Percentiles rank a stretch among this genome's conserved stretches.
Evolutionary conservation across 2,329 filamentous ascomycete species (phyloP).

Genomic region (Aspergillus pseudoterreus): DNA sequence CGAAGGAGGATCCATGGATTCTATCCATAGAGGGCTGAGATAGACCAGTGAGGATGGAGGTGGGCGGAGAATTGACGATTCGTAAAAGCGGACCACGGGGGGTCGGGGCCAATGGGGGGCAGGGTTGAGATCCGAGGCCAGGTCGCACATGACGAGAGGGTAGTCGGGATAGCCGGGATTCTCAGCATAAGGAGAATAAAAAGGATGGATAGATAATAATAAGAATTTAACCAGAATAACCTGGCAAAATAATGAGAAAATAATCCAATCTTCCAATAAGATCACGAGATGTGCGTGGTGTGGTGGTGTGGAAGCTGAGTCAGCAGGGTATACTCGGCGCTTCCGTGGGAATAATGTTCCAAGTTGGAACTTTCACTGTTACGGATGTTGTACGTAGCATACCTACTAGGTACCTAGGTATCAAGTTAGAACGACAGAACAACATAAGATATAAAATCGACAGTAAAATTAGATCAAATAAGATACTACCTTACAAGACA

Average conservation of each 20-base stretch:
- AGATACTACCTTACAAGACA: too few species aligned
- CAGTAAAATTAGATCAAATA: too few species aligned
- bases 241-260: neutral
- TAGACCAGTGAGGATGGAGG: neutral
- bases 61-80: conserved; percentile 6
- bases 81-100: conserved; percentile 7
- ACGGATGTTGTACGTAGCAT: too few species aligned
- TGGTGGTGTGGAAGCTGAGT: too few species aligned
- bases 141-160: conserved; percentile 20
- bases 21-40: too few species aligned
- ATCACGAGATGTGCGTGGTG: too few species aligned
- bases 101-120: conserved; percentile 12
- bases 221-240: neutral
- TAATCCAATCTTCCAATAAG: too few species aligned
- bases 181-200: conserved; percentile 4
- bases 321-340: too few species aligned
- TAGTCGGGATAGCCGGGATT: conserved; percentile 21
- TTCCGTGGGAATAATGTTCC: neutral
- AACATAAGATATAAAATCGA: too few species aligned
- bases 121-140: conserved; percentile 10
- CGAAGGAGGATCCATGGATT: neutral
- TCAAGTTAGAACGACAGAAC: too few species aligned
- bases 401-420: too few species aligned
- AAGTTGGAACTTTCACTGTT: too few species aligned
- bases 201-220: neutral